Evolutionary conservation across 108 stramenopile species (phyloP).

Genomic region (Poteriospumella lacustris): DNA sequence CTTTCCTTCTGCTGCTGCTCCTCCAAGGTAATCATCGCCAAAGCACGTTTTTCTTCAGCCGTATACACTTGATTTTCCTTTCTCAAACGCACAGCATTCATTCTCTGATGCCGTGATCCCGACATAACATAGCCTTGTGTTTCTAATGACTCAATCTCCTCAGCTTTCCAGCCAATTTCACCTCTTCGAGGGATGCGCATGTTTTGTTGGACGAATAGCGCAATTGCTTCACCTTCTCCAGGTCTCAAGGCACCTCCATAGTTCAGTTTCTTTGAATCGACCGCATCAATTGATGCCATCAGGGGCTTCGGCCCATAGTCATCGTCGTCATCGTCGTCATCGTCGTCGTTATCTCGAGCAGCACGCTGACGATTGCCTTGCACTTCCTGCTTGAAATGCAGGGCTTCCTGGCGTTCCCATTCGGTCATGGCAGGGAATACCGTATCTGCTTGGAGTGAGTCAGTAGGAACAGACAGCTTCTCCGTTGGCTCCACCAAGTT

Average conservation of each 20-base stretch:
- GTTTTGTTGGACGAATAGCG: slow-evolving; percentile 90
- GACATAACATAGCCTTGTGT: slow-evolving; percentile 89
- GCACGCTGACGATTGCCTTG: slow-evolving; percentile 67
- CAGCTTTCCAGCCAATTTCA: slow-evolving; percentile 85
- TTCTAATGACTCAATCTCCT: slow-evolving; percentile 88
- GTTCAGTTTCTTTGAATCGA: slow-evolving; percentile 70
- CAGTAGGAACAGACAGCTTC: background rate
- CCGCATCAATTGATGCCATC: slow-evolving; percentile 32
- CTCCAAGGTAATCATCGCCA: slow-evolving; percentile 91
- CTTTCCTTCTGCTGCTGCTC: slow-evolving; percentile 95
- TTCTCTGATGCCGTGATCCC: slow-evolving; percentile 86
- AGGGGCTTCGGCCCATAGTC: slow-evolving; percentile 54
- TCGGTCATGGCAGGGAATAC: background rate
- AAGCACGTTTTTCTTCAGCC: slow-evolving; percentile 91
- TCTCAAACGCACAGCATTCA: slow-evolving; percentile 98
- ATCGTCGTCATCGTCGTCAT: slow-evolving; percentile 60
- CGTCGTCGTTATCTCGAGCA: slow-evolving; percentile 47
- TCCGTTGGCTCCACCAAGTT: background rate
- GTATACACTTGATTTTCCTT: slow-evolving; percentile 99
- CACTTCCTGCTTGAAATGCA: slow-evolving; percentile 44
- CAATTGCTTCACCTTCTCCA: slow-evolving; percentile 65
- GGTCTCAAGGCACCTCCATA: slow-evolving; percentile 37
- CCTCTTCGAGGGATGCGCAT: slow-evolving; percentile 95
- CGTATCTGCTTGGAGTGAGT: background rate
- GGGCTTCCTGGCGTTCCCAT: background rate